Base-by-base conservation (phyloP, 176 grass and related monocot genomes). In the bread wheat (Triticum aestivum) region DNA sequence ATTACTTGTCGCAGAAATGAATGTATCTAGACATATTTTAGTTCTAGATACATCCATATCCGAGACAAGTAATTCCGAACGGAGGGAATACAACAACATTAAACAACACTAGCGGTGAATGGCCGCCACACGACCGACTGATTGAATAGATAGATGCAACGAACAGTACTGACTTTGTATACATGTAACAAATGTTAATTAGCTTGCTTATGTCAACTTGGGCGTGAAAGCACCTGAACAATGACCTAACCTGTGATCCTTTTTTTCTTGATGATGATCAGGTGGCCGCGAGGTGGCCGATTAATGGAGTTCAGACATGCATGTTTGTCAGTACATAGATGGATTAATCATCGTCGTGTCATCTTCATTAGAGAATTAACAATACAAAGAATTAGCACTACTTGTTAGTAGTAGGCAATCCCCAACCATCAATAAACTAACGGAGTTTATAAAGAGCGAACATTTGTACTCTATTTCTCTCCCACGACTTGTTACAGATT, bases 201-300 rank as follows among this genome's bases (percentile, higher is more conserved):
- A 59, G 20, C 56, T 59, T 59, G 56, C 8, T 8, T 59, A 59
- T 59, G 56, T 21, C 56, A 76, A 76, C 73, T 84, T 84, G 77
- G 84, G 84, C 85, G 20, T 11, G 45, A 87, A 68, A 87, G 75
- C 76, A 88, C 89, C 89, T 88, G 89, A 88, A 91, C 81, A 63
- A 88, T 88, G 81, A 84, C 86, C 82, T 91, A 91, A 88, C 86
- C 81, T 82, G 81, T 85, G 52, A 91, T 83, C 85, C 29, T 71
- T 91, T 54, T 85, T 88, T 38, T 75, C 82, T 51, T 87, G 26
- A 51, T 14, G 41, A 81, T 51, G 9, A 52, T 75, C 61, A 80
- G 51, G 51, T 65, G 42, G 59, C 20, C 21, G 69, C 81, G 39
- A 80, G 51, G 51, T 65, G 42, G 59, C 20, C 21, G 69, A 75